phyloP scores from a whole-genome alignment of 2,329 filamentous ascomycete genomes.

The Diaporthe citriasiana region DNA sequence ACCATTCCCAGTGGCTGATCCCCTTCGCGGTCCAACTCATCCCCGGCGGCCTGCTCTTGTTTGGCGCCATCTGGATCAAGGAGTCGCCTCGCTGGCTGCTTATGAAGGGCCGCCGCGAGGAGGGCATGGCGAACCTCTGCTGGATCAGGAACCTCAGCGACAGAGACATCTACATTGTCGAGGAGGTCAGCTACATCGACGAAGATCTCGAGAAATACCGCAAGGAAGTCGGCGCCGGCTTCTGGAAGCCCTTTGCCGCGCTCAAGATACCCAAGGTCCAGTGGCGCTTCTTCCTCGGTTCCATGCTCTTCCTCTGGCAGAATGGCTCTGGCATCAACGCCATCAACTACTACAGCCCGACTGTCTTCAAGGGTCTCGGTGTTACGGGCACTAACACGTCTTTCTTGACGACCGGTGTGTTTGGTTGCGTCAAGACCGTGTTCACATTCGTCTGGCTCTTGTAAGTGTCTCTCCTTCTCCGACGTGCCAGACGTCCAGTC shows the following conservation, averaged over 20 bases:
- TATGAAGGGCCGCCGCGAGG: constrained; percentile 69
- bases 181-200: constrained; percentile 81
- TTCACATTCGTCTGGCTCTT: constrained; percentile 79
- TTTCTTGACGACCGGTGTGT: constrained; percentile 78
- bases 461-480: constrained; percentile 73
- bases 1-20: constrained; percentile 72
- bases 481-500: constrained; percentile 57
- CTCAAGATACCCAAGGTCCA: constrained; percentile 70
- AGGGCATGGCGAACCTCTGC: constrained; percentile 70
- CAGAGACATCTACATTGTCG: constrained; percentile 76
- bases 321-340: constrained; percentile 84
- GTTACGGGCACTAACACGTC: constrained; percentile 60
- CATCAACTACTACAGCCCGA: constrained; percentile 82
- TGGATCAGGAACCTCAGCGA: constrained; percentile 74
- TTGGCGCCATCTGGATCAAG: constrained; percentile 71
- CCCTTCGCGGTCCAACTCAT: constrained; percentile 78
- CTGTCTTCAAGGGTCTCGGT: constrained; percentile 72
- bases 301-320: constrained; percentile 83
- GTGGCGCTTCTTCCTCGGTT: constrained; percentile 81
- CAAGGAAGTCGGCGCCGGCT: constrained; percentile 75
- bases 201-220: constrained; percentile 76
- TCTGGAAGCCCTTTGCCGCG: constrained; percentile 79
- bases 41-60: constrained; percentile 72
- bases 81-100: constrained; percentile 81
- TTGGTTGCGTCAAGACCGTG: constrained; percentile 81